phyloP scores from a whole-genome alignment of 1,139 yeast genomes.

The Meyerozyma carpophila region DNA sequence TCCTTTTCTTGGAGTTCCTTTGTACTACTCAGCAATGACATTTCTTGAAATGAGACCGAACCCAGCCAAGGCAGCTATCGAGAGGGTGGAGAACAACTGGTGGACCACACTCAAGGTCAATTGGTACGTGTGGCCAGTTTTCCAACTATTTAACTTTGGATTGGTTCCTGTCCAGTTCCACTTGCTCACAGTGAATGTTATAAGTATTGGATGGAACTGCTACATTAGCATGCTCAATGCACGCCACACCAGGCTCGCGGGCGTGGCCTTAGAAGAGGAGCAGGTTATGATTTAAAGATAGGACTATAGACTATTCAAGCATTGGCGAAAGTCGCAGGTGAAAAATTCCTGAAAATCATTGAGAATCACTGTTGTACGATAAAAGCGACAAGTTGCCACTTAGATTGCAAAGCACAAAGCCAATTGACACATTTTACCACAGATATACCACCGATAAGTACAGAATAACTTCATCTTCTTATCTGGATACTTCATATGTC shows the following conservation, averaged over 20 bases:
- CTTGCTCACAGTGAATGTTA: slow-evolving; percentile 60
- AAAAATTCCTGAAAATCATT: no score
- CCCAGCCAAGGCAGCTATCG: slow-evolving; percentile 23
- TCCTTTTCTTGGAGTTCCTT: slow-evolving; percentile 62
- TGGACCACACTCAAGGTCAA: slow-evolving; percentile 60
- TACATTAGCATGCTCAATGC: slow-evolving; percentile 43
- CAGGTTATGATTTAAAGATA: not conserved
- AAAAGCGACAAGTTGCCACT: no score
- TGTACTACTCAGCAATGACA: slow-evolving; percentile 66
- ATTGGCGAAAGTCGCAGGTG: no score
- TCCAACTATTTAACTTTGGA: slow-evolving; percentile 69
- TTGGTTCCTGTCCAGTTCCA: slow-evolving; percentile 67
- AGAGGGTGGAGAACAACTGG: slow-evolving; percentile 46
- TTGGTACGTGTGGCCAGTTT: slow-evolving; percentile 86
- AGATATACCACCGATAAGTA: no score
- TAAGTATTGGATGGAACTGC: slow-evolving; percentile 84
- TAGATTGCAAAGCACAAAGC: no score
- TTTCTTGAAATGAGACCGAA: slow-evolving; percentile 42
- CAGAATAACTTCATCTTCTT: no score
- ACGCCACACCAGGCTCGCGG: not conserved
- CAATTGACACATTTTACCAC: no score
- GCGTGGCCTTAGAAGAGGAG: not conserved
- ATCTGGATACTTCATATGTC: no score
- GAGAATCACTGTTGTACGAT: no score
- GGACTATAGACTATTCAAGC: no score